Evolutionary conservation across 768 basidiomycete genomes (phyloP), one percentile per base, ranked within the genome.

Genomic region (Boletus reticuloceps): DNA sequence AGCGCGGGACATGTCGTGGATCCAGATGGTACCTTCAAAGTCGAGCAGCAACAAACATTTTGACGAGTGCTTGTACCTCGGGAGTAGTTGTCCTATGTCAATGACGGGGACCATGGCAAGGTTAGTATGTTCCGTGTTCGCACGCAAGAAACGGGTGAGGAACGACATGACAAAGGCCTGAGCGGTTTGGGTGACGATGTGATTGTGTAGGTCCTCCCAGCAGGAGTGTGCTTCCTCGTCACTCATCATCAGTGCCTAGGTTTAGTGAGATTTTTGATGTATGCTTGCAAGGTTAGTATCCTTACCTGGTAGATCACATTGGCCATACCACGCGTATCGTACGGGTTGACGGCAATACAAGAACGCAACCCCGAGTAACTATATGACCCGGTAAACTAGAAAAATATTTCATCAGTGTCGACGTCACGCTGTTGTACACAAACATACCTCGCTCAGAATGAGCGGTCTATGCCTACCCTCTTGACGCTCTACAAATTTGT

Each of bases 401-500:
- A 31, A 13, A 8, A n/a, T 2, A 0, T 34, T 44, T 25, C 13
- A 54, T 54, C 39, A 48, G 20, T 17, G 4, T 41, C 11, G 19
- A 17, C 27, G n/a, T 41, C 31, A n/a, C 31, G 1, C 31, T 6
- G 9, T 39, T 14, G 16, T 36, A 13, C 37, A 50, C 32, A 39
- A 40, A 70, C 79, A 7, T 44, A 87, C 87, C 77, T 92, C 91
- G 64, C 88, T 91, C 56, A 93, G 67, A 57, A 94, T 85, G 32
- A 94, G 79, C 0, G 89, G 86, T 50, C 90, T 74, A 57, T 81
- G 78, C n/a, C 58, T 64, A 44, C 59, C 83, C 64, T 89, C 86
- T 67, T 93, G 92, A 63, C 90, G 93, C 69, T 91, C 89, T 12
- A 94, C 89, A 64, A 83, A 92, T 67, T 92, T 89, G 65, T 91